Base-by-base conservation (phyloP, 805 yeast species). In the Saccharomycopsis babjevae region DNA sequence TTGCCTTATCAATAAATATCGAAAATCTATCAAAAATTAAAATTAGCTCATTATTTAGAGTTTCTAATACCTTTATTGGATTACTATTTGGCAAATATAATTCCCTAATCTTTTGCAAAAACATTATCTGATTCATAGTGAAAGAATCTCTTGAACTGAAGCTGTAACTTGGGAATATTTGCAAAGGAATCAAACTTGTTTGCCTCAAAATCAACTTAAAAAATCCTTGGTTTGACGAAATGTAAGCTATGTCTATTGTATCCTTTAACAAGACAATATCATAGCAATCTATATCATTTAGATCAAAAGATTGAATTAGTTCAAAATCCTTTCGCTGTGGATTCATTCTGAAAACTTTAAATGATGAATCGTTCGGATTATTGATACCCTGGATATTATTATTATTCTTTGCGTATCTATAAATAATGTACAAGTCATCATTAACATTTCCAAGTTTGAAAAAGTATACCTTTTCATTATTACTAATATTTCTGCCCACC, bases 401-500 rank as follows among this genome's bases (percentile, higher is more conserved):
- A 16, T 61, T 58, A 20, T 61, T 50, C 28, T 63, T 63, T 18
- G 59, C 54, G 38, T 61, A 63, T 11, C 65, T 2, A 34, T 60
- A 63, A 54, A 63, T 52, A 20, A 63, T 28, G 38, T 61, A 61
- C 6, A 61, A 39, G 18, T 60, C 65, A 22, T 59, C 57, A 22
- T 57, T 56, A 34, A 63, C 54, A 40, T 50, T 39, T 22, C 62
- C 65, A 46, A 56, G 56, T 55, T 61, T 60, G 59, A 63, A 60
- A 54, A 63, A 63, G 28, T 50, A 60, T 5, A 61, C 65, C 34
- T 63, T 63, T 25, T 46, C 52, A 34, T 61, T 59, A 20, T 58
- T 63, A 57, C 65, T 60, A n/a, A 63, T 58, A 57, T 63, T 63
- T 39, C 61, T 63, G n/a, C 65, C 65, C 6, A 63, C 65, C 28